Percentiles rank a stretch among this genome's conserved stretches.
Conservation (phyloP, 2,329 filamentous ascomycete species). For the Tricladium varicosporioides region DNA sequence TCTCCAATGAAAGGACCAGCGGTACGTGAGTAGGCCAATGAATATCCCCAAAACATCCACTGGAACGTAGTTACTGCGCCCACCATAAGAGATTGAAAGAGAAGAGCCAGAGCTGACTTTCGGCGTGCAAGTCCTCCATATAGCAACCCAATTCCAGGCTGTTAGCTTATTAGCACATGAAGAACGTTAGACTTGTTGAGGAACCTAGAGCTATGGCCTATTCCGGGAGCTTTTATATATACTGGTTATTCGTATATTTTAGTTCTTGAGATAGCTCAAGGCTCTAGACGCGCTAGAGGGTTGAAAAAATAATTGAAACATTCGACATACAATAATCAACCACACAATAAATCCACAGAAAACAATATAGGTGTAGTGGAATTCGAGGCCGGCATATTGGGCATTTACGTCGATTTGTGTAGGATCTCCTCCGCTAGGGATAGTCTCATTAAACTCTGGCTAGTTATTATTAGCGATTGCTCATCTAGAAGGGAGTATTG, state of each 20-base stretch:
- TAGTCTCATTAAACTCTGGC: conserved; percentile 28
- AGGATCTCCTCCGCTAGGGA: conserved; percentile 53
- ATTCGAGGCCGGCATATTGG: conserved; percentile 58
- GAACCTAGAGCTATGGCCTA: no score
- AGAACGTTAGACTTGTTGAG: no score
- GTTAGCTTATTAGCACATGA: no score
- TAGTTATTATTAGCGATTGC: background rate
- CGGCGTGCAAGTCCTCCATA: conserved; percentile 62
- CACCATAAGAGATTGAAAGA: conserved; percentile 62
- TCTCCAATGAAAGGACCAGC: conserved; percentile 62
- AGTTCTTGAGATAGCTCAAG: no score
- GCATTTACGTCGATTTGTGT: conserved; percentile 48
- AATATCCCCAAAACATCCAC: conserved; percentile 64
- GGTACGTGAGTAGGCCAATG: conserved; percentile 58
- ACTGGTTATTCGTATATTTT: no score
- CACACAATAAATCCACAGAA: conserved; percentile 61
- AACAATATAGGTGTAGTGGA: conserved; percentile 58
- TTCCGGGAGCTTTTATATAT: no score
- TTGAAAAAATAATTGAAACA: no score
- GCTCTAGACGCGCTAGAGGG: no score
- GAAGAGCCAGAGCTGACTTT: conserved; percentile 59
- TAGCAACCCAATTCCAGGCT: conserved; percentile 60
- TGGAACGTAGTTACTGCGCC: conserved; percentile 54
- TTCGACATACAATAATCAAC: conserved; percentile 50
- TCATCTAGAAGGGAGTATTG: background rate